A percentile compares a stretch with the other conserved stretches of the same genome.
Evolutionary conservation across 495 filamentous ascomycete genomes (phyloP).

Genomic region (Trichocladium uniseriatum): DNA sequence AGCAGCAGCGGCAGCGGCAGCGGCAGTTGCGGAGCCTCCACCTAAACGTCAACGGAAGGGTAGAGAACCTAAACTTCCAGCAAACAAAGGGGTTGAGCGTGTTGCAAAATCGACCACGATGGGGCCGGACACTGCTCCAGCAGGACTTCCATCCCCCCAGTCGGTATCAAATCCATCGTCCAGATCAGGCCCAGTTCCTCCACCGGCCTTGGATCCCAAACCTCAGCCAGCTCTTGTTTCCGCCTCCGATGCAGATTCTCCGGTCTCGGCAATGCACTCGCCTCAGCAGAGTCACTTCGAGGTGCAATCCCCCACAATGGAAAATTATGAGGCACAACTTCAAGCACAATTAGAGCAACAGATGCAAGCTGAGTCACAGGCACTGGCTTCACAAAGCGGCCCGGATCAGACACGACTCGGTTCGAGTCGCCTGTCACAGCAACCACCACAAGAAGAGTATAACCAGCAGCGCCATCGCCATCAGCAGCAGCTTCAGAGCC

Average conservation of each 20-base stretch:
- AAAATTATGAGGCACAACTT: conserved; percentile 27
- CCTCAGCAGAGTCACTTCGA: conserved; percentile 21
- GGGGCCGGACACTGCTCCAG: not conserved
- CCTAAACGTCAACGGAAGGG: conserved; percentile 22
- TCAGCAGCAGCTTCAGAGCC: conserved; percentile 10
- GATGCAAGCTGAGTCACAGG: conserved; percentile 14
- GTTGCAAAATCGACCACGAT: not conserved
- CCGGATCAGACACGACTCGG: conserved; percentile 10
- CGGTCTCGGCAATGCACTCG: conserved; percentile 15
- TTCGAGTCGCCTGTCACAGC: conserved; percentile 15
- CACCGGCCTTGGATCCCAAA: not conserved
- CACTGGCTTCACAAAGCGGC: conserved; percentile 6
- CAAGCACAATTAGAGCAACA: conserved; percentile 26
- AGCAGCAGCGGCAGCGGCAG: no score
- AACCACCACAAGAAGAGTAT: conserved; percentile 11
- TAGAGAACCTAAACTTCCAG: conserved; percentile 11
- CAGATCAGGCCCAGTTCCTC: not conserved
- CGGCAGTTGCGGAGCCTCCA: conserved; percentile 5
- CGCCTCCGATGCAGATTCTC: conserved; percentile 5
- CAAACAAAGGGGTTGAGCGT: conserved; percentile 4
- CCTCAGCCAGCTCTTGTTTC: conserved; percentile 1
- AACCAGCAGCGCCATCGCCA: conserved; percentile 18
- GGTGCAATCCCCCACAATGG: conserved; percentile 26
- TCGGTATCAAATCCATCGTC: not conserved
- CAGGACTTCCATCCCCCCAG: not conserved